Conservation (phyloP, 2,329 filamentous ascomycete genomes). For the Botrytis fragariae region DNA sequence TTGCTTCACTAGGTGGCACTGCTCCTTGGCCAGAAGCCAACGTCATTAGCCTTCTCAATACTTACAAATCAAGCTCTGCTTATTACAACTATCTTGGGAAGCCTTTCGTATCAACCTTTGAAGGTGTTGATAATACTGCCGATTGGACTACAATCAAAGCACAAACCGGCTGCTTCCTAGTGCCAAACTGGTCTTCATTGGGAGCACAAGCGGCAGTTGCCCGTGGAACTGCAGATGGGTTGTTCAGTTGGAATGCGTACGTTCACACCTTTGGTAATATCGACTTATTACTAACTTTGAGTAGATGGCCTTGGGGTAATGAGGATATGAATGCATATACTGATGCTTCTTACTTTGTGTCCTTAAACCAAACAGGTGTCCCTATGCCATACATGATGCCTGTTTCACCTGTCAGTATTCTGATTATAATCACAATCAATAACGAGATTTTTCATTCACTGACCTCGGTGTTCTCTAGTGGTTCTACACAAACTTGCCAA, state of each 20-base stretch:
- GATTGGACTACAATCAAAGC: conserved; percentile 5
- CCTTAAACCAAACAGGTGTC: background rate
- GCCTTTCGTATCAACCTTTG: conserved; percentile 5
- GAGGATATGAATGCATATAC: background rate
- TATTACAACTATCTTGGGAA: background rate
- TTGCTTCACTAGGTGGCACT: background rate
- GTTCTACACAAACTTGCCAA: conserved; percentile 8
- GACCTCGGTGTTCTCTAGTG: background rate
- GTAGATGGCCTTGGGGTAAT: conserved; percentile 6
- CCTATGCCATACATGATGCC: background rate
- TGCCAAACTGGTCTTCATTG: background rate
- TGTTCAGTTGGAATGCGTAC: conserved; percentile 2
- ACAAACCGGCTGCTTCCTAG: background rate
- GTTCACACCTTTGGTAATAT: background rate
- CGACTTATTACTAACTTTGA: background rate
- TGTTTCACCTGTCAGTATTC: background rate
- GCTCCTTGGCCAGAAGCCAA: background rate
- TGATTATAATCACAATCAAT: background rate
- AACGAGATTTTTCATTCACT: background rate
- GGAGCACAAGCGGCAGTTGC: background rate
- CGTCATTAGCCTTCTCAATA: background rate
- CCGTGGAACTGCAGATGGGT: background rate
- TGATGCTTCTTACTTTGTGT: background rate
- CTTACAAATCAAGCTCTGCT: background rate
- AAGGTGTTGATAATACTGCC: background rate